phyloP scores from a whole-genome alignment of 176 grass and related monocot genomes.

The Pharus latifolius region DNA sequence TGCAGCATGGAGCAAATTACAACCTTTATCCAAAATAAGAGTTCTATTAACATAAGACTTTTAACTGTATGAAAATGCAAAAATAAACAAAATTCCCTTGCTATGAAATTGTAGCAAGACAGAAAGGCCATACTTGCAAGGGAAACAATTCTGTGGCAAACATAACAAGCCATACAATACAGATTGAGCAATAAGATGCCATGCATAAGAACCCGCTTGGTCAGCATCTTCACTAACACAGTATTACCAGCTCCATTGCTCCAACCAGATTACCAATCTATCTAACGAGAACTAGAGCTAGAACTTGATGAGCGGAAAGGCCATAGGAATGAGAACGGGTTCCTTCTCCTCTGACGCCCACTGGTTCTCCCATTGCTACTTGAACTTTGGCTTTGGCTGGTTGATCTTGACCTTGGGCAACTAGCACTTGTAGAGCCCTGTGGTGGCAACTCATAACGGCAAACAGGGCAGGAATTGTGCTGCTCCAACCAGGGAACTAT shows the following conservation, averaged over 20 bases:
- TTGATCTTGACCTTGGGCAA: constrained; percentile 47
- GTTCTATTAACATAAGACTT: neutral
- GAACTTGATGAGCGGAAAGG: constrained; percentile 79
- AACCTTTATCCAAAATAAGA: neutral
- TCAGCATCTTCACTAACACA: constrained; percentile 26
- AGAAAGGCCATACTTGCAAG: constrained; percentile 29
- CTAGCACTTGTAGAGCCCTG: constrained; percentile 39
- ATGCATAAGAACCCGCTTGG: constrained; percentile 7
- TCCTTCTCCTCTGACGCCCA: constrained; percentile 55
- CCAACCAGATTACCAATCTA: constrained; percentile 15
- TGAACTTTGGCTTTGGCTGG: constrained; percentile 34
- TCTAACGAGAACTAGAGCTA: constrained; percentile 50
- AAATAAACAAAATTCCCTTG: constrained; percentile 15
- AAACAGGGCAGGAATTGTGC: constrained; percentile 91
- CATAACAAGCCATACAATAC: constrained; percentile 30
- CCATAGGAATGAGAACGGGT: constrained; percentile 64
- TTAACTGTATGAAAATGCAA: neutral
- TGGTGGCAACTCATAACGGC: constrained; percentile 62
- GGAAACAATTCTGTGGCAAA: neutral
- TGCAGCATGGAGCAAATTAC: neutral
- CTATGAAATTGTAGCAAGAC: neutral
- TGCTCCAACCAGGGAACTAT: constrained; percentile 94
- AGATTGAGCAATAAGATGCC: constrained; percentile 3
- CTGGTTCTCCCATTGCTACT: constrained; percentile 35
- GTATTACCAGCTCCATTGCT: constrained; percentile 19